Evolutionary conservation across 306 rosid genomes (phyloP).

Genomic region (Medicago ruthenica): DNA sequence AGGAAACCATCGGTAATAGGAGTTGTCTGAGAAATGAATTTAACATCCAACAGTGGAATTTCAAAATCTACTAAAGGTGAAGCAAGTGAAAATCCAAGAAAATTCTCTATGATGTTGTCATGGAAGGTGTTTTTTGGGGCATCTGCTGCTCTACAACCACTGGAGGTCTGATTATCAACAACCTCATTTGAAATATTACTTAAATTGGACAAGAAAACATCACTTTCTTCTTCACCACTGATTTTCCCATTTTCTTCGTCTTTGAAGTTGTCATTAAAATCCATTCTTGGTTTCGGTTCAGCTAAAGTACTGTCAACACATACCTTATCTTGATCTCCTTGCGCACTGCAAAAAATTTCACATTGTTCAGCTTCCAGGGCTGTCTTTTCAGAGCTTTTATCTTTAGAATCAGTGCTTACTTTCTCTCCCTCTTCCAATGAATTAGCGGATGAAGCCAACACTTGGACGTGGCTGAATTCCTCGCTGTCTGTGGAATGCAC

Average conservation of each 20-base stretch:
- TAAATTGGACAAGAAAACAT: conserved; percentile 32
- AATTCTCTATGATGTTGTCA: conserved; percentile 60
- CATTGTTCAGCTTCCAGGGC: conserved; percentile 39
- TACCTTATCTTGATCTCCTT: conserved; percentile 40
- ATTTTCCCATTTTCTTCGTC: conserved; percentile 46
- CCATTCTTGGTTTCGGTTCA: conserved; percentile 41
- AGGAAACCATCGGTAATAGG: conserved; percentile 45
- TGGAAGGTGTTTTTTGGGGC: conserved; percentile 37
- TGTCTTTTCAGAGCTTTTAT: conserved; percentile 42
- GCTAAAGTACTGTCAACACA: conserved; percentile 17
- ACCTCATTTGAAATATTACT: conserved; percentile 32
- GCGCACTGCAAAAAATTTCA: conserved; percentile 20
- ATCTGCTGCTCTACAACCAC: conserved; percentile 37
- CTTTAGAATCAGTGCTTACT: conserved; percentile 32
- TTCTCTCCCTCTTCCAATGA: conserved; percentile 42
- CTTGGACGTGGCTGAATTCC: conserved; percentile 34
- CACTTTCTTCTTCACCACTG: conserved; percentile 18
- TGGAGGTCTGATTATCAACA: conserved; percentile 38
- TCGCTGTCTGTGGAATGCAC: conserved; percentile 42
- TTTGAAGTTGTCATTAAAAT: conserved; percentile 20
- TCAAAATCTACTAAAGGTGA: conserved; percentile 66
- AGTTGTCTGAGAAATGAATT: conserved; percentile 56
- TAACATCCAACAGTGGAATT: conserved; percentile 73
- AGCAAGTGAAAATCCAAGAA: conserved; percentile 64
- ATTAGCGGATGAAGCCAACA: conserved; percentile 38